These are phyloP conservation scores for Ceratobasidium sp. DNA, from an alignment of 1,284 basidiomycete genomes.

Conservation along the genomic window DNA sequence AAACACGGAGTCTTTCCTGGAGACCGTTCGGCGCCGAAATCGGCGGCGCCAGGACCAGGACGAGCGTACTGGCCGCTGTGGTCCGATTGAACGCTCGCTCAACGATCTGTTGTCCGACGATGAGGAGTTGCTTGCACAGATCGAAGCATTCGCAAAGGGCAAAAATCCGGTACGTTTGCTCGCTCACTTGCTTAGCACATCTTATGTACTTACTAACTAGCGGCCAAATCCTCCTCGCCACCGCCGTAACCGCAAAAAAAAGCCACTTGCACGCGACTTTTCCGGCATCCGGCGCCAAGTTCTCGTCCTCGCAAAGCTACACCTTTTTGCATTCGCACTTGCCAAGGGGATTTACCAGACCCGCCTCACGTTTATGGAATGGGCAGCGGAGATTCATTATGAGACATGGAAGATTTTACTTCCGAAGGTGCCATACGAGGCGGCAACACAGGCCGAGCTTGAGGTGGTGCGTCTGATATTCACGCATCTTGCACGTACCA, in stretches of 20 bases:
- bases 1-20: too few species aligned
- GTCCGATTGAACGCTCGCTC: too few species aligned
- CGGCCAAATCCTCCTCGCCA: background rate
- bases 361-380: background rate
- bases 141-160: background rate
- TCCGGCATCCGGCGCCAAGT: constrained; percentile 1
- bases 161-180: background rate
- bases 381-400: background rate
- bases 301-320: constrained; percentile 3
- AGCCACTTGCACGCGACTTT: constrained; percentile 22
- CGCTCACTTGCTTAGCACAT: too few species aligned
- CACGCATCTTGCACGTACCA: background rate
- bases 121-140: background rate
- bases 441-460: background rate
- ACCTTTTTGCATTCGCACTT: constrained; percentile 6
- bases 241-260: constrained; percentile 28
- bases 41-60: too few species aligned
- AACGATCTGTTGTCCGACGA: background rate
- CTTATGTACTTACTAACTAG: too few species aligned
- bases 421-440: background rate
- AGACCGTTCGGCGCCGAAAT: too few species aligned
- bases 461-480: constrained; percentile 9
- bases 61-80: too few species aligned
- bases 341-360: constrained; percentile 23
- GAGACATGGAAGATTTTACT: background rate